Evolutionary conservation across 371 early-diverging fungal genomes (phyloP), one percentile per base, ranked within the genome.

Genomic region (Coemansia sp.): DNA sequence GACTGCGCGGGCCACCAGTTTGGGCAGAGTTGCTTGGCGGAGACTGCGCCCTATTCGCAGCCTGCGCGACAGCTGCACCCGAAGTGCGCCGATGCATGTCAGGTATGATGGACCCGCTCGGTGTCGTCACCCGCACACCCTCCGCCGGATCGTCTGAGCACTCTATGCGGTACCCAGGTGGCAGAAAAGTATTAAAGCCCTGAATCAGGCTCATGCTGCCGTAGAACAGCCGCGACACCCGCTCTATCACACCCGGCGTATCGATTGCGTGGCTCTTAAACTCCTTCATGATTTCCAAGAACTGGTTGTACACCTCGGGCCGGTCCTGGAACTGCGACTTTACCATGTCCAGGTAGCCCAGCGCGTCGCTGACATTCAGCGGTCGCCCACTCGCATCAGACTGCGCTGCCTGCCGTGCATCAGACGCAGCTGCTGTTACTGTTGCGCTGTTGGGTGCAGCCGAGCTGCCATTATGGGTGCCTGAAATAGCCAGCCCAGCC

Each of bases 241-340:
- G 92, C 56, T 94, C 92, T 74, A 99, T 99, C 2, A 99, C 99
- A 16, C 95, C 98, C 3, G 96, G 95, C 0, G 99, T 99, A 73
- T 98, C 96, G 64, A 99, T 97, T 24, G 88, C 88, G 72, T 98
- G 94, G 68, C 95, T 91, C 81, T 99, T 99, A 77, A 98, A 99
- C 72, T 99, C 99, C 83, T 97, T 97, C 99, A 99, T 99, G 34
- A 98, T 97, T 76, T 99, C 98, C 72, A 99, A 68, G 80, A 99
- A 99, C 68, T 89, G 86, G 73, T 95, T 97, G 84, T 99, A 99
- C 2, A 98, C 94, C 58, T 93, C 95, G 11, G 98, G 94, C 48
- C 92, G 87, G 67, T 95, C 90, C 22, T 87, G 81, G 79, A 98
- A 99, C 70, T 95, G 92, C 42, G 89, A 85, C 79, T 96, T 98